Base-by-base conservation (phyloP, 257 asterid species). In the Solanum piurae region DNA sequence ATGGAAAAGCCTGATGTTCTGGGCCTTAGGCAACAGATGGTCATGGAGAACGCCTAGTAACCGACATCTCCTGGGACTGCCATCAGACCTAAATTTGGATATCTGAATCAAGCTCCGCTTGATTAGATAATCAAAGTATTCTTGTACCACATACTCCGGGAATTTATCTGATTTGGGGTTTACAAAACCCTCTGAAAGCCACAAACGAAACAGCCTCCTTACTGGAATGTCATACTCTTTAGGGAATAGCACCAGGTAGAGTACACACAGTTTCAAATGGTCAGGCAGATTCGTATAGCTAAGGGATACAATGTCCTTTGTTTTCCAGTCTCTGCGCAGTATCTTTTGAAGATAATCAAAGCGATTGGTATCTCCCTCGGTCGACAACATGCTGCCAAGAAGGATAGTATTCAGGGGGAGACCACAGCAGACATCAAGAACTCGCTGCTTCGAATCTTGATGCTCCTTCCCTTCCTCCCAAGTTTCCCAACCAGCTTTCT, bases 111-210 rank as follows among this genome's bases (percentile, higher is more conserved):
- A 74, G 89, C 88, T 89, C 31, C 91, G 86, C 42, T 84, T 33
- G 9, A 88, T 86, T 7, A 91, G 89, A 31, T 89, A 16, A 14
- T 88, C 36, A 16, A 91, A 91, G 83, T 87, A 84, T 5, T 55
- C 37, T 86, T 88, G 46, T 20, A 34, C 92, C 18, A 14, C 76
- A 75, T 88, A 87, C 85, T 89, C 91, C 9, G 44, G 87, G 71
- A 69, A 87, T 16, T 0, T 33, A 4, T 33, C 34, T 16, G 12
- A 2, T 74, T 77, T 36, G 5, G 27, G 86, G 25, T 84, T 37
- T 88, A 88, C 89, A 40, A 91, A 89, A 38, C 93, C 93, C 86
- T 91, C 92, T 14, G 92, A 90, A 82, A 88, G 88, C 93, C 93
- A 91, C 36, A 91, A 68, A 27, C 92, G 89, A 6, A 84, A 88